phyloP scores from a whole-genome alignment of 768 basidiomycete genomes.

The Hydnomerulius pinastri region DNA sequence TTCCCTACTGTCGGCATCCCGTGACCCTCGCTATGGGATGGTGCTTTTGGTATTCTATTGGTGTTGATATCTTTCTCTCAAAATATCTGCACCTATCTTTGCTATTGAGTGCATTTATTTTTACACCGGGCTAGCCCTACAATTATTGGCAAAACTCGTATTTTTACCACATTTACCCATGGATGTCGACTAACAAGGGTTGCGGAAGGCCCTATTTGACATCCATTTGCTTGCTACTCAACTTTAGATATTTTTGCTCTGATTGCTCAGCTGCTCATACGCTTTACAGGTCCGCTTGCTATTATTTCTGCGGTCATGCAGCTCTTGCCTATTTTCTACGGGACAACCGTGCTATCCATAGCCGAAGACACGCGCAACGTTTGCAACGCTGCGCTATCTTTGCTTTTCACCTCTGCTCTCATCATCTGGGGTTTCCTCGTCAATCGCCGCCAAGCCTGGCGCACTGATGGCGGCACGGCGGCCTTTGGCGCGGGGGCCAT shows the following conservation, averaged over 20 bases:
- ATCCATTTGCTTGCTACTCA: no score
- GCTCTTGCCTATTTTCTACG: slow-evolving; percentile 63
- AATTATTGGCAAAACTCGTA: no score
- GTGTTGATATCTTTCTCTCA: not conserved
- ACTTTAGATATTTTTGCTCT: no score
- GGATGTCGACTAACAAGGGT: no score
- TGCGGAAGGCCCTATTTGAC: no score
- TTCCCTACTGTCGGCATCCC: not conserved
- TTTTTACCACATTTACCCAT: no score
- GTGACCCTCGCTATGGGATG: no score
- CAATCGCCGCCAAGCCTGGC: slow-evolving; percentile 91
- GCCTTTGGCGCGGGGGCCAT: slow-evolving; percentile 89
- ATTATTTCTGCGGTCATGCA: slow-evolving; percentile 83
- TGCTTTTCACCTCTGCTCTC: slow-evolving; percentile 88
- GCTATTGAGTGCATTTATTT: no score
- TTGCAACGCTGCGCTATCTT: slow-evolving; percentile 94
- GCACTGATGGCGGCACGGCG: slow-evolving; percentile 94
- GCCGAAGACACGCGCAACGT: slow-evolving; percentile 85
- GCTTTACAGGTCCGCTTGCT: slow-evolving; percentile 73
- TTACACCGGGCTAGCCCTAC: no score
- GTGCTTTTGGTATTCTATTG: no score
- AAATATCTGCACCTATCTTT: no score
- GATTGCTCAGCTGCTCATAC: not conserved
- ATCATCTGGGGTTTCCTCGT: slow-evolving; percentile 92
- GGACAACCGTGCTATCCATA: slow-evolving; percentile 44